Conservation (phyloP, 106 monocot genomes). For the Xerophyta viscosa region DNA sequence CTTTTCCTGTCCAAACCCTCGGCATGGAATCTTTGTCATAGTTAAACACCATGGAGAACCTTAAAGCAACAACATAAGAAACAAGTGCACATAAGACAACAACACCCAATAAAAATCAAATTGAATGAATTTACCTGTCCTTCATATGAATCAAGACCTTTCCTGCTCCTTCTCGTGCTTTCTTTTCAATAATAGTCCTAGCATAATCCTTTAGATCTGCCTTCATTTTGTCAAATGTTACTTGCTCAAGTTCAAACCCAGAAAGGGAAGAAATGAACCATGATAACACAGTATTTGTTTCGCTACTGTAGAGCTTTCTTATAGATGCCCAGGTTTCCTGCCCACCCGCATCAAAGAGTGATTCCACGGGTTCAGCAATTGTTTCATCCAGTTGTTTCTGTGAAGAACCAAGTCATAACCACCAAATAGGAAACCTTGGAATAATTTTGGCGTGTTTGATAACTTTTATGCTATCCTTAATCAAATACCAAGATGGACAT, state of each 20-base stretch:
- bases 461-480: too few species aligned
- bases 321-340: conserved; percentile 81
- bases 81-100: too few species aligned
- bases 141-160: conserved; percentile 87
- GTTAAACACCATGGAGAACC: conserved; percentile 80
- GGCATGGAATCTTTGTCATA: conserved; percentile 86
- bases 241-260: conserved; percentile 64
- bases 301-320: conserved; percentile 58
- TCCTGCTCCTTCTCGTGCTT: conserved; percentile 72
- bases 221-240: conserved; percentile 47
- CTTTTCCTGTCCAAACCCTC: conserved; percentile 86
- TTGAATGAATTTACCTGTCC: conserved; percentile 73
- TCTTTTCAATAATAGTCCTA: conserved; percentile 71
- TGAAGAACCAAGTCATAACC: too few species aligned
- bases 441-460: too few species aligned
- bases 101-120: too few species aligned
- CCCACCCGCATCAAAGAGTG: conserved; percentile 68
- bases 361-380: conserved; percentile 71
- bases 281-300: conserved; percentile 45
- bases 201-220: conserved; percentile 53
- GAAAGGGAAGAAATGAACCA: conserved; percentile 47
- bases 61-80: conserved; percentile 14
- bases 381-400: conserved; percentile 55
- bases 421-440: too few species aligned
- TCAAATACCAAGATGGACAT: too few species aligned